Evolutionary conservation across 2,329 filamentous ascomycete species (phyloP).

Genomic region (Cordyceps cateniannulata): DNA sequence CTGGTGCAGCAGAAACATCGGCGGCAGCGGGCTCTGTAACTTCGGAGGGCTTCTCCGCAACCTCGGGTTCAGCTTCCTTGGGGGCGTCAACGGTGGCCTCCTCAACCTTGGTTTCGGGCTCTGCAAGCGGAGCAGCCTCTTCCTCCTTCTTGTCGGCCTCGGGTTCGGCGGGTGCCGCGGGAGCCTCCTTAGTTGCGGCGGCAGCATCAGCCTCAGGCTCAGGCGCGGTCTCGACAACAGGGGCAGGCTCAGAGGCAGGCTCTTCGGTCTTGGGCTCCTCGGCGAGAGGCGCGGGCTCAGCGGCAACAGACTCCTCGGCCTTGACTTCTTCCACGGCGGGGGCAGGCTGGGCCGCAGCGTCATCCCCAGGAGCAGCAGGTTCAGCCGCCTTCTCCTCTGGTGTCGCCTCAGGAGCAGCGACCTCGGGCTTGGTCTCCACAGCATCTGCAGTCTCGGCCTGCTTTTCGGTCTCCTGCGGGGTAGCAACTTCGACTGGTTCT

Average conservation of each 20-base stretch:
- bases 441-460: neutral
- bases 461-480: neutral
- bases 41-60: neutral
- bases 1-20: neutral
- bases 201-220: neutral
- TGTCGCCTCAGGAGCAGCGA: neutral
- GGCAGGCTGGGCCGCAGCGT: neutral
- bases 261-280: conserved; percentile 8
- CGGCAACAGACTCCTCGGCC: too few relatives aligned
- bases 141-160: conserved; percentile 14
- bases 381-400: neutral
- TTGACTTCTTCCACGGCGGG: neutral
- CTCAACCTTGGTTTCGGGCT: neutral
- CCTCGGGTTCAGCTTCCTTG: neutral
- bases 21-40: neutral
- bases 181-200: neutral
- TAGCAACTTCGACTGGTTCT: neutral
- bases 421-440: neutral
- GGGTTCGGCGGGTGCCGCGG: neutral
- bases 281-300: neutral
- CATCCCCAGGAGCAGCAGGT: neutral
- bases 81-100: neutral
- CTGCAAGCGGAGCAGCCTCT: neutral
- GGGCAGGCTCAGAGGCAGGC: neutral
- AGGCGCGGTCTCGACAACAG: neutral